Evolutionary conservation across 176 grass and related monocot genomes (phyloP), one percentile per base, ranked within the genome.

Genomic region (Bolboschoenus planiculmis): DNA sequence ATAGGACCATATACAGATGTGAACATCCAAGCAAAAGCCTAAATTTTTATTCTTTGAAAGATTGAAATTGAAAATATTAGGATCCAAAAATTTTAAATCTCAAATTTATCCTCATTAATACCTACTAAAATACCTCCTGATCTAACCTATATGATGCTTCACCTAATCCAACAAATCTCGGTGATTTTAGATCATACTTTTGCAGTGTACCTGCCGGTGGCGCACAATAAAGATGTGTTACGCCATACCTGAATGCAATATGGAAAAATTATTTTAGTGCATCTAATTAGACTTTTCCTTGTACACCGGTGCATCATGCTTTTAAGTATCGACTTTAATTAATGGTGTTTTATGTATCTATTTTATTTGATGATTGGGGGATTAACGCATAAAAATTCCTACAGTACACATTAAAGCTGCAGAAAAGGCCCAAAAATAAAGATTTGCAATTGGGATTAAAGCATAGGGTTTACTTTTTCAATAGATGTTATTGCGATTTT

Each of bases 161-260:
- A n/a, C 95, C 95, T 7, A 92, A 95, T 33, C 87, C 90, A 59
- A 98, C 70, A 31, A 90, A 76, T 66, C 0, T 90, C 18, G 95
- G 85, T 7, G 95, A 98, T 86, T 85, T 90, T 42, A 98, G 89
- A 63, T 98, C 89, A 74, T 91, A 93, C 77, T 90, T 95, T n/a
- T 86, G 82, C 10, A 53, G 20, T 7, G 7, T 87, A 63, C 88
- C 92, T 98, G 48, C 89, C 1, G 95, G 95, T 27, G 95, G 95
- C 60, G n/a, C 95, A 83, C 92, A 89, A 86, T 66, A 97, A 26
- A 97, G 40, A 75, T 94, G 50, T 2, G 88, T 97, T 47, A 97
- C 85, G 0, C 57, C 70, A 86, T 79, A 79, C 51, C 76, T 79
- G 27, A 56, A 79, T 10, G 20, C 27, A 36, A 68, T 20, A 39